Base-by-base conservation (phyloP, 2,329 filamentous ascomycete genomes). In the Botrytis medusae region DNA sequence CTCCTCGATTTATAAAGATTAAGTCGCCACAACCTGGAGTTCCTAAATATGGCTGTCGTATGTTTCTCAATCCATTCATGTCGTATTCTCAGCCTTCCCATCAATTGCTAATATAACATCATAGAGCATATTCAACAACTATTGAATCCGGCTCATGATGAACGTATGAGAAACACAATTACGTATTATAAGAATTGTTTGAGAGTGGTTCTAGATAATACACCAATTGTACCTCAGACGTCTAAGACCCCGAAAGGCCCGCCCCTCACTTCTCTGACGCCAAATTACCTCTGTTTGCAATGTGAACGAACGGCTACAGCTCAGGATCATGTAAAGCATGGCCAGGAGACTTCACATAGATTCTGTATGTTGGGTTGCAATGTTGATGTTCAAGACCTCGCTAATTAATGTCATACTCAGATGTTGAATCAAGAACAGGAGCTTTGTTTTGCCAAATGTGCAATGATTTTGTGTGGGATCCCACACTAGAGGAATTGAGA, bases 381-480 rank as follows among this genome's bases (percentile, higher is more conserved):
- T 51, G 34, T 9, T 25, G 29, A 7, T 32, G 10, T 44, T 68
- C 16, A 44, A 20, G 25, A 29, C n/a, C 54, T 40, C 40, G 57
- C 60, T 72, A 59, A 69, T 72, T 75, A 54, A 76, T 64, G 54
- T n/a, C 32, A 60, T 54, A 51, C 48, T 65, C 77, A 94, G 92
- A 92, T 80, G 91, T 95, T 57, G 93, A 96, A 79, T 95, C 93
- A 37, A 86, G 90, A 74, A 91, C 88, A 77, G 93, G 93, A 57
- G 87, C 89, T 68, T 84, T 96, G 10, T 95, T 92, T 82, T 96
- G 93, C 81, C 91, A 94, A 76, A 90, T 93, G 80, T 96, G 93
- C 80, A 89, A 92, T 79, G 93, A 96, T 81, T 90, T 93, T 76
- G 91, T 96, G 46, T 95, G 93, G 86, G 93, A 96, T 77, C 92